A percentile compares a stretch with the other conserved stretches of the same genome.
phyloP scores from a whole-genome alignment of 1,139 yeast species.

The Spathaspora sp. region DNA sequence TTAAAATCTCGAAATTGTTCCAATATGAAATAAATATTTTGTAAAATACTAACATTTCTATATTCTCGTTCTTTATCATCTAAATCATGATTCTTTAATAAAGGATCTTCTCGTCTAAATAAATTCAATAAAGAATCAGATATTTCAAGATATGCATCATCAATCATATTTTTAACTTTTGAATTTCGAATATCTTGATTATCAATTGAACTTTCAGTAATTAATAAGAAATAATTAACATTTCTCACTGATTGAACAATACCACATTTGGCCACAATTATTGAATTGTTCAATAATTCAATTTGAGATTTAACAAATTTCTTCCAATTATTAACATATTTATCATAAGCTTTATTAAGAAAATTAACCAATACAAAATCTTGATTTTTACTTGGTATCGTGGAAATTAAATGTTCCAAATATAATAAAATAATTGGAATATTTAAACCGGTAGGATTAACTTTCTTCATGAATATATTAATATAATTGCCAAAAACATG shows the following conservation, averaged over 20 bases:
- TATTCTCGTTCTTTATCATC: slow-evolving; percentile 60
- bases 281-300: slow-evolving; percentile 51
- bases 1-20: slow-evolving; percentile 46
- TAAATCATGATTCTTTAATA: slow-evolving; percentile 44
- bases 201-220: slow-evolving; percentile 35
- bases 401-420: slow-evolving; percentile 32
- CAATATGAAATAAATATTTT: slow-evolving; percentile 59
- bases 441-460: slow-evolving; percentile 38
- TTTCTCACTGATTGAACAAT: slow-evolving; percentile 36
- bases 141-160: slow-evolving; percentile 40
- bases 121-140: slow-evolving; percentile 36
- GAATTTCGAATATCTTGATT: slow-evolving; percentile 23
- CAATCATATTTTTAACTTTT: slow-evolving; percentile 35
- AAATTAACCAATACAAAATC: slow-evolving; percentile 59
- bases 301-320: slow-evolving; percentile 57
- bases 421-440: slow-evolving; percentile 39
- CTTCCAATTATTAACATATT: slow-evolving; percentile 56
- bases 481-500: slow-evolving; percentile 53
- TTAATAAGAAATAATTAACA: slow-evolving; percentile 31
- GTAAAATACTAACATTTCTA: slow-evolving; percentile 59
- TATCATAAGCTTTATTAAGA: slow-evolving; percentile 52
- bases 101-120: slow-evolving; percentile 43
- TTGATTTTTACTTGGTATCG: slow-evolving; percentile 48
- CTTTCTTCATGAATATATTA: slow-evolving; percentile 34
- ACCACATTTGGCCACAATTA: slow-evolving; percentile 43